These are phyloP conservation scores for Cladosporium sp. DNA, from an alignment of 2,329 filamentous ascomycete species.

Conservation along the genomic window DNA sequence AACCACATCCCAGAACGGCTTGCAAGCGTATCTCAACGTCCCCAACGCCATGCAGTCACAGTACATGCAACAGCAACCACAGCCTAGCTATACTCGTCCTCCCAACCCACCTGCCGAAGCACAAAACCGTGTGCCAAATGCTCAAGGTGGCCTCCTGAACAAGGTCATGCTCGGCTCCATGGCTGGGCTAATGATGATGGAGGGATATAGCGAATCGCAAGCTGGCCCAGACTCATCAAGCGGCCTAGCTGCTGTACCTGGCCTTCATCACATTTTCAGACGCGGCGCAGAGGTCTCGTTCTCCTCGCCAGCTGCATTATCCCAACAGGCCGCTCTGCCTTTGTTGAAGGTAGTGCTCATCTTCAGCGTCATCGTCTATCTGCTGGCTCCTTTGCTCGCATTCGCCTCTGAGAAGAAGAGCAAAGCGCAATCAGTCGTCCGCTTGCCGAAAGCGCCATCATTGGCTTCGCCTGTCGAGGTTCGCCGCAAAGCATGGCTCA, in stretches of 20 bases:
- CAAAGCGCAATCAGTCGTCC: slow-evolving; percentile 42
- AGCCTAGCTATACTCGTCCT: slow-evolving; percentile 34
- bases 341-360: slow-evolving; percentile 54
- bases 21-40: slow-evolving; percentile 30
- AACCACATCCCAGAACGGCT: slow-evolving; percentile 27
- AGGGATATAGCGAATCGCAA: slow-evolving; percentile 67
- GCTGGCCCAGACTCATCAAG: slow-evolving; percentile 49
- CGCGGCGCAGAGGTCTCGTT: slow-evolving; percentile 26
- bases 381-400: slow-evolving; percentile 58
- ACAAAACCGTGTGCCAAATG: slow-evolving; percentile 30
- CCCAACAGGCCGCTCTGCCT: slow-evolving; percentile 37
- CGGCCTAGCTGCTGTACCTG: slow-evolving; percentile 46
- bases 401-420: slow-evolving; percentile 58
- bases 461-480: slow-evolving; percentile 81
- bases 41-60: slow-evolving; percentile 34
- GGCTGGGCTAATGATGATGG: slow-evolving; percentile 87
- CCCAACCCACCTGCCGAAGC: slow-evolving; percentile 36
- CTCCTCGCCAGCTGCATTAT: slow-evolving; percentile 25
- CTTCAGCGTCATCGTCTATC: slow-evolving; percentile 56
- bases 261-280: slow-evolving; percentile 33
- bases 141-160: slow-evolving; percentile 55
- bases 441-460: slow-evolving; percentile 60
- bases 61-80: slow-evolving; percentile 36
- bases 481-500: slow-evolving; percentile 86
- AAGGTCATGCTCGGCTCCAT: slow-evolving; percentile 93